phyloP scores from a whole-genome alignment of 139 green algal species.

The Closterium sp. region DNA sequence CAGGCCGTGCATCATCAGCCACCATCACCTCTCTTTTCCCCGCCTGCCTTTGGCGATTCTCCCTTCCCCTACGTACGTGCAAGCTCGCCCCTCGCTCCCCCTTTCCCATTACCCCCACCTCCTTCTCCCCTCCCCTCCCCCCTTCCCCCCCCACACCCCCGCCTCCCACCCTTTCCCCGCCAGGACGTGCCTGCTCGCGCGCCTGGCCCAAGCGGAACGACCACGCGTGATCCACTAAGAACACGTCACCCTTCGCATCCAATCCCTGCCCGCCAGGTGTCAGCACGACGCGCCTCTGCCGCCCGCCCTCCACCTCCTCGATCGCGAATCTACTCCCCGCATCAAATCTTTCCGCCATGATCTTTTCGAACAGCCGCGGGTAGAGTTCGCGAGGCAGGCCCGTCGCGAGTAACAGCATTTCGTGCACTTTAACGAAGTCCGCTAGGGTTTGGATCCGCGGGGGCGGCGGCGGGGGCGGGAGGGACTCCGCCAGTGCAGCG shows the following conservation, averaged over 20 bases:
- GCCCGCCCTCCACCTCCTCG: conserved; percentile 17
- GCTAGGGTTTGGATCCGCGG: neutral
- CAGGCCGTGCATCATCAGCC: too few species aligned
- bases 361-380: conserved; percentile 25
- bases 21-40: neutral
- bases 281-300: conserved; percentile 13
- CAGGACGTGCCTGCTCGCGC: conserved; percentile 31
- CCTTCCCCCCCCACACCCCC: neutral
- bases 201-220: conserved; percentile 33
- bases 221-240: conserved; percentile 45
- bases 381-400: conserved; percentile 14
- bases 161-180: neutral
- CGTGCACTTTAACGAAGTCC: conserved; percentile 32
- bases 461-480: too few species aligned
- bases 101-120: too few species aligned
- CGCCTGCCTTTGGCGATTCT: neutral
- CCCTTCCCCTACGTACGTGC: neutral
- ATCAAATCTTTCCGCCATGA: conserved; percentile 23
- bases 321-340: conserved; percentile 18
- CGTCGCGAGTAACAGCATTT: conserved; percentile 12
- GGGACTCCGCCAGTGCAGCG: neutral
- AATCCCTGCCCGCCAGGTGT: neutral
- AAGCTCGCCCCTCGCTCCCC: too few species aligned
- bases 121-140: too few species aligned
- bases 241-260: conserved; percentile 25